These are phyloP conservation scores for Lactarius quietus DNA, from an alignment of 768 basidiomycete species.

Conservation along the genomic window DNA sequence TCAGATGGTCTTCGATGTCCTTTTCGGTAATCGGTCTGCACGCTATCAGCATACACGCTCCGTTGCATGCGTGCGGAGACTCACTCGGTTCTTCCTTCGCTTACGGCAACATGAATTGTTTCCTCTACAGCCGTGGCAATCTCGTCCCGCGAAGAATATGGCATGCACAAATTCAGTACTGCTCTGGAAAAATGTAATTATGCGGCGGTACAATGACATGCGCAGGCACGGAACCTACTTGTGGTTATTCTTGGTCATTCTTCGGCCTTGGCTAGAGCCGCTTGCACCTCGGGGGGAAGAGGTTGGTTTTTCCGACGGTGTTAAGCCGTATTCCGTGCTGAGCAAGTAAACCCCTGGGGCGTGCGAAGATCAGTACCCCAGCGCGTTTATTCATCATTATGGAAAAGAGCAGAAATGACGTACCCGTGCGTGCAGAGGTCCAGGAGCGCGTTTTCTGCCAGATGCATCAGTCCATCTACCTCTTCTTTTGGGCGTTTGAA, in stretches of 20 bases:
- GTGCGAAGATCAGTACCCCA: neutral
- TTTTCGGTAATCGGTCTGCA: constrained; percentile 57
- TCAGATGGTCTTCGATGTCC: constrained; percentile 61
- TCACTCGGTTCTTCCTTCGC: constrained; percentile 33
- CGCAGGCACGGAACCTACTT: constrained; percentile 40
- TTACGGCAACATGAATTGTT: constrained; percentile 42
- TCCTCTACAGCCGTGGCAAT: constrained; percentile 74
- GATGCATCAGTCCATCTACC: constrained; percentile 81
- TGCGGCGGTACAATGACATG: constrained; percentile 3
- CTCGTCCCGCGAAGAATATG: constrained; percentile 90
- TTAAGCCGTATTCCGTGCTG: constrained; percentile 81
- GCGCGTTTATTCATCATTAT: neutral
- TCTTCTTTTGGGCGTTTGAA: constrained; percentile 86
- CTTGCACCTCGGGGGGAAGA: constrained; percentile 81
- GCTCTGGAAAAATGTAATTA: constrained; percentile 46
- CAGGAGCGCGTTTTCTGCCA: constrained; percentile 72
- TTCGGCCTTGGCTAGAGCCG: constrained; percentile 68
- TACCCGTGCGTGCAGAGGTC: constrained; percentile 84
- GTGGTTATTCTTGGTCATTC: constrained; percentile 68
- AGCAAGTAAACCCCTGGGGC: constrained; percentile 70
- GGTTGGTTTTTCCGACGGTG: constrained; percentile 66
- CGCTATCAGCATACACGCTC: constrained; percentile 9
- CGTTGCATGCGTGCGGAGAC: constrained; percentile 7
- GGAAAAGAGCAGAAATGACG: constrained; percentile 29
- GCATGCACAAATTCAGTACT: constrained; percentile 88